These are phyloP conservation scores for Pseudopediastrum boryanum DNA, from an alignment of 139 green algal species.

Conservation along the genomic window DNA sequence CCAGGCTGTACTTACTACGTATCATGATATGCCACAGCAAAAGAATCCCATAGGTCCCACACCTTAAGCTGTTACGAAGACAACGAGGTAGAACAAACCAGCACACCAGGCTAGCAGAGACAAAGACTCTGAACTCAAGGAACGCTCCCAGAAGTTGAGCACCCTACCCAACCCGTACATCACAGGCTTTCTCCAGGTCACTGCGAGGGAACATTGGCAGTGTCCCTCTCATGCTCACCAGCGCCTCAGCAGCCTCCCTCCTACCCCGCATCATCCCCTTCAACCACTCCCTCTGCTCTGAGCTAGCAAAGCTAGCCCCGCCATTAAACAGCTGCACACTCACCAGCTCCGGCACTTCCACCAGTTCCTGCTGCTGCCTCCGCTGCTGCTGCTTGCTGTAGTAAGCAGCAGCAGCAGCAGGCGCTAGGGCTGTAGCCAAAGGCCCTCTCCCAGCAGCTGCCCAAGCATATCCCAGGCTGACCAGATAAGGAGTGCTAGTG, in stretches of 20 bases:
- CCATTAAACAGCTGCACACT: constrained; percentile 49
- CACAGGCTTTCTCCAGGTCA: constrained; percentile 51
- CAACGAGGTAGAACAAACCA: too few species aligned
- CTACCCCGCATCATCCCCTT: constrained; percentile 23
- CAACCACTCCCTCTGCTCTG: constrained; percentile 21
- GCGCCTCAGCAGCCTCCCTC: constrained; percentile 31
- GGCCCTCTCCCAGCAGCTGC: neutral
- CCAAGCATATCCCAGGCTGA: neutral
- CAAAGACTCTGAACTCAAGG: too few species aligned
- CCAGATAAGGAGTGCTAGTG: too few species aligned
- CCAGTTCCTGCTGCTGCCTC: too few species aligned
- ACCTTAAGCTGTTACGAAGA: too few species aligned
- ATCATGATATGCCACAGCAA: too few species aligned
- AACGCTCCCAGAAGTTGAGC: too few species aligned
- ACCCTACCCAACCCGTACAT: too few species aligned
- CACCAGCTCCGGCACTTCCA: neutral
- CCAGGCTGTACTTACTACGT: too few species aligned
- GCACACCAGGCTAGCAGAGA: too few species aligned
- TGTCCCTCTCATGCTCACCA: constrained; percentile 47
- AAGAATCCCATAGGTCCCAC: too few species aligned
- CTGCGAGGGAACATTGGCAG: constrained; percentile 36
- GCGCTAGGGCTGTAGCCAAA: neutral
- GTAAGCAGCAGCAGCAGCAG: constrained; percentile 3
- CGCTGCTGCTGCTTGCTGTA: neutral
- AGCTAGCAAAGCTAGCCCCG: constrained; percentile 16